A percentile compares a stretch with the other conserved stretches of the same genome.
These are phyloP conservation scores for Monosporascus sp. DNA, from an alignment of 2,329 filamentous ascomycete species.

Conservation along the genomic window DNA sequence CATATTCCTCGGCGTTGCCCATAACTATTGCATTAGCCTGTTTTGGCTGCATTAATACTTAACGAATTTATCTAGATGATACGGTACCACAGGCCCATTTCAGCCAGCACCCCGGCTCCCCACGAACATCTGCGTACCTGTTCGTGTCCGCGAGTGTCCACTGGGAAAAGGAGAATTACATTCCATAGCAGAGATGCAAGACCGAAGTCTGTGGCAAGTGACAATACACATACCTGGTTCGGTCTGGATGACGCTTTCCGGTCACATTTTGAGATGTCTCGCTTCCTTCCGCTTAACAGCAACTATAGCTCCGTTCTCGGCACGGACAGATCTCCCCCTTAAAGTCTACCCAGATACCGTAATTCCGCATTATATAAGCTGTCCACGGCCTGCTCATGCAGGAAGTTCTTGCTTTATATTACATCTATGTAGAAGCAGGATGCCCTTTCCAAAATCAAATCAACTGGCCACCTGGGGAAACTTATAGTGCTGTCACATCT, in stretches of 20 bases:
- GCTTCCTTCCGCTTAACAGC: slow-evolving; percentile 18
- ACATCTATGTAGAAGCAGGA: slow-evolving; percentile 19
- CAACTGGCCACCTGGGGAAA: slow-evolving; percentile 7
- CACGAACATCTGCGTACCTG: not conserved
- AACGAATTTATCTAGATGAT: too few relatives aligned
- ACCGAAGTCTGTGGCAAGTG: not conserved
- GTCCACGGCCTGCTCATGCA: slow-evolving; percentile 2
- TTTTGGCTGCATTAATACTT: too few relatives aligned
- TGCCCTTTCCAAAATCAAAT: slow-evolving; percentile 10
- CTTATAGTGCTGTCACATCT: slow-evolving; percentile 12
- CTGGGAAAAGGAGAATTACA: not conserved
- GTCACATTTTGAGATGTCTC: slow-evolving; percentile 14
- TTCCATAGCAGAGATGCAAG: not conserved
- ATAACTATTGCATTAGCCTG: too few relatives aligned
- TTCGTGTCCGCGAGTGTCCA: too few relatives aligned
- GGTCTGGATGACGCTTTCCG: slow-evolving; percentile 14
- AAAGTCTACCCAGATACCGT: slow-evolving; percentile 3
- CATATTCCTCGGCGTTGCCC: too few relatives aligned
- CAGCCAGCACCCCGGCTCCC: too few relatives aligned
- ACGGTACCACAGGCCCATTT: too few relatives aligned
- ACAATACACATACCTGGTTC: not conserved
- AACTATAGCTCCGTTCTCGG: slow-evolving; percentile 21
- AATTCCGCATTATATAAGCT: slow-evolving; percentile 3
- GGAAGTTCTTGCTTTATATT: not conserved
- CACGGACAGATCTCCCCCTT: slow-evolving; percentile 26